Evolutionary conservation across 768 basidiomycete genomes (phyloP).

Genomic region (Lactarius tabidus): DNA sequence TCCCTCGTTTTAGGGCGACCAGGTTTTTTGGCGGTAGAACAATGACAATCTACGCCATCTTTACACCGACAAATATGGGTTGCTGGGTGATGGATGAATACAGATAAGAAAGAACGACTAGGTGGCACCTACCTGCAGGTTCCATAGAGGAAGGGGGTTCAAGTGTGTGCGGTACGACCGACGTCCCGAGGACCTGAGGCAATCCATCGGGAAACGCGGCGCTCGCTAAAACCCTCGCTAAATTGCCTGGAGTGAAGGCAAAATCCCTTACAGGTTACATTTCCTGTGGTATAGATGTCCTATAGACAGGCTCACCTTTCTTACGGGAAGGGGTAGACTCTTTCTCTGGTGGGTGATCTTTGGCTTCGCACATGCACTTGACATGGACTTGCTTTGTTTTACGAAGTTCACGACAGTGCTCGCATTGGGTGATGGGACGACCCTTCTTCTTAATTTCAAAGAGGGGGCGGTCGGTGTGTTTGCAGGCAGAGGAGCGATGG

Average conservation of each 20-base stretch:
- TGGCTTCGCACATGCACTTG: conserved; percentile 64
- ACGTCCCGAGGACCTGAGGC: conserved; percentile 64
- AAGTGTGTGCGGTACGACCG: conserved; percentile 43
- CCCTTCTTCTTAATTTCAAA: conserved; percentile 94
- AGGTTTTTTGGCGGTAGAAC: conserved; percentile 13
- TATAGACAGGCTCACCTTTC: conserved; percentile 55
- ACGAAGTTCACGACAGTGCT: conserved; percentile 75
- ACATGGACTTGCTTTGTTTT: conserved; percentile 79
- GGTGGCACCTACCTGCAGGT: conserved; percentile 37
- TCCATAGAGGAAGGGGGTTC: conserved; percentile 60
- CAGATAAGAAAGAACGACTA: neutral
- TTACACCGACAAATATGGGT: conserved; percentile 38
- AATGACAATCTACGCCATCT: conserved; percentile 16
- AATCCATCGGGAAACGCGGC: conserved; percentile 82
- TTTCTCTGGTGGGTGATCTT: conserved; percentile 19
- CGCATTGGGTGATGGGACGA: conserved; percentile 86
- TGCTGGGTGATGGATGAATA: neutral
- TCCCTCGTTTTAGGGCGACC: conserved; percentile 11
- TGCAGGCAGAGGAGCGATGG: conserved; percentile 85
- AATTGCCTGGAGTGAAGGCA: conserved; percentile 42
- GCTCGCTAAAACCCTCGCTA: conserved; percentile 55
- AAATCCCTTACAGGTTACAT: conserved; percentile 30
- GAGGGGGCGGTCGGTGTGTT: conserved; percentile 82
- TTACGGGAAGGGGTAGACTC: conserved; percentile 32
- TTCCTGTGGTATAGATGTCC: conserved; percentile 13